Evolutionary conservation across 139 green algal species (phyloP).

Genomic region (Chlamydomonas sphaeroides): DNA sequence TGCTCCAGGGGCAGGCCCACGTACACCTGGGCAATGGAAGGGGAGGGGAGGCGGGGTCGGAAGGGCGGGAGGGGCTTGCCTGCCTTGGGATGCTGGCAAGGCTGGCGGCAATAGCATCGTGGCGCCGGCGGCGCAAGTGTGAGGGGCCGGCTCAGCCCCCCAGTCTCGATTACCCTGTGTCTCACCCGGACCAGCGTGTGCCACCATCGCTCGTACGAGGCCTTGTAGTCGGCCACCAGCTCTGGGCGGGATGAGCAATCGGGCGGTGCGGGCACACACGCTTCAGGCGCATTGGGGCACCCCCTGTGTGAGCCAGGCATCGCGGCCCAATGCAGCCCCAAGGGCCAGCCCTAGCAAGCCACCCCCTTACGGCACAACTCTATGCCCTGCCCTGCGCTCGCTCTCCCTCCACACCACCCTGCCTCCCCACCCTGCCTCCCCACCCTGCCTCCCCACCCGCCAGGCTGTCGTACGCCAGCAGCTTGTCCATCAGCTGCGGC

Average conservation of each 20-base stretch:
- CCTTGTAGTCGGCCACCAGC: constrained; percentile 64
- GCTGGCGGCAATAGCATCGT: too few relatives aligned
- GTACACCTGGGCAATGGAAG: constrained; percentile 42
- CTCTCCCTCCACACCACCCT: too few relatives aligned
- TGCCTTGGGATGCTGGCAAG: too few relatives aligned
- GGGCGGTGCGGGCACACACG: too few relatives aligned
- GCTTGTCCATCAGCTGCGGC: constrained; percentile 69
- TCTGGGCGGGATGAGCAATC: constrained; percentile 30
- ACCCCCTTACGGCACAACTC: too few relatives aligned
- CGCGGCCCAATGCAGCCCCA: neutral
- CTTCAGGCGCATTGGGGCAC: too few relatives aligned
- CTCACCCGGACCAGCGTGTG: constrained; percentile 45
- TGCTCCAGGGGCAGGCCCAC: constrained; percentile 68
- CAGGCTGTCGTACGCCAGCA: constrained; percentile 56
- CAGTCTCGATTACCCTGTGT: too few relatives aligned
- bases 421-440: neutral
- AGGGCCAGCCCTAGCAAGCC: too few relatives aligned
- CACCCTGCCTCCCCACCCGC: neutral
- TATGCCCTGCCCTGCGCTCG: neutral
- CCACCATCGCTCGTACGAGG: constrained; percentile 60
- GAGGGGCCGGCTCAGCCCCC: too few relatives aligned
- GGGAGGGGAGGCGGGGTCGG: neutral
- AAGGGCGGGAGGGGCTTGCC: too few relatives aligned
- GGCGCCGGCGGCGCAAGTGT: too few relatives aligned
- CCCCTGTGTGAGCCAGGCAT: too few relatives aligned